Evolutionary conservation across 176 grass and related monocot genomes (phyloP).

Genomic region (Dactylis glomerata): DNA sequence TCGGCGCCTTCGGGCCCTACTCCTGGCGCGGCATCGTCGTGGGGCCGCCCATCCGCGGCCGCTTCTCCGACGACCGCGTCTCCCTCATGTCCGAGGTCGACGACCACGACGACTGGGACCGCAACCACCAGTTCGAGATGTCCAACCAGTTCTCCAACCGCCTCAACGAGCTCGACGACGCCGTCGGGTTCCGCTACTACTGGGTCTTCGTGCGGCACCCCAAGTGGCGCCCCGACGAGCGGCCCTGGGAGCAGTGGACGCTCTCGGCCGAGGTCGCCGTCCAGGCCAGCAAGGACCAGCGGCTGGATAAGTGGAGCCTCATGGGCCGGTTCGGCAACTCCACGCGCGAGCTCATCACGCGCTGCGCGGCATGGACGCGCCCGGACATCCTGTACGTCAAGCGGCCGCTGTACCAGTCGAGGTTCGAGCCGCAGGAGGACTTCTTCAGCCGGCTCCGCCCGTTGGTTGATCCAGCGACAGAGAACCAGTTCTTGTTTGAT

Average conservation of each 20-base stretch:
- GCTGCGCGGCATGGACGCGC: conserved; percentile 80
- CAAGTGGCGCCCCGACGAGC: conserved; percentile 71
- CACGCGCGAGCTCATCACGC: conserved; percentile 56
- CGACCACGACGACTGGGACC: conserved; percentile 78
- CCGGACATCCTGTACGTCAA: conserved; percentile 92
- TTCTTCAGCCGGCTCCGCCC: conserved; percentile 72
- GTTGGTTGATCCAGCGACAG: conserved; percentile 60
- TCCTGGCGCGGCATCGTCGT: conserved; percentile 96
- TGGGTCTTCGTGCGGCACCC: conserved; percentile 95
- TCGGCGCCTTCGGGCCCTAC: conserved; percentile 75
- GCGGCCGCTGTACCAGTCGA: conserved; percentile 70
- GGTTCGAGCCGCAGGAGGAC: conserved; percentile 82
- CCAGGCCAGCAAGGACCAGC: conserved; percentile 48
- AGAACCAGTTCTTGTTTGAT: conserved; percentile 64
- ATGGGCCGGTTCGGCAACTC: conserved; percentile 76
- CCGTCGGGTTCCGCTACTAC: conserved; percentile 55
- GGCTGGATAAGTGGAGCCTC: conserved; percentile 87
- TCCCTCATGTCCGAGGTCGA: conserved; percentile 68
- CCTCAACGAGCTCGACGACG: conserved; percentile 48
- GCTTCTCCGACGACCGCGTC: conserved; percentile 85
- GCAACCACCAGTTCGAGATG: conserved; percentile 89
- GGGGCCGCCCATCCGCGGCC: conserved; percentile 83
- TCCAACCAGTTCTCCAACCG: conserved; percentile 56
- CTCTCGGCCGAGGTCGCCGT: conserved; percentile 76
- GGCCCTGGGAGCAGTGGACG: conserved; percentile 88